Base-by-base conservation (phyloP, 495 filamentous ascomycete species). In the Tricharina praecox region DNA sequence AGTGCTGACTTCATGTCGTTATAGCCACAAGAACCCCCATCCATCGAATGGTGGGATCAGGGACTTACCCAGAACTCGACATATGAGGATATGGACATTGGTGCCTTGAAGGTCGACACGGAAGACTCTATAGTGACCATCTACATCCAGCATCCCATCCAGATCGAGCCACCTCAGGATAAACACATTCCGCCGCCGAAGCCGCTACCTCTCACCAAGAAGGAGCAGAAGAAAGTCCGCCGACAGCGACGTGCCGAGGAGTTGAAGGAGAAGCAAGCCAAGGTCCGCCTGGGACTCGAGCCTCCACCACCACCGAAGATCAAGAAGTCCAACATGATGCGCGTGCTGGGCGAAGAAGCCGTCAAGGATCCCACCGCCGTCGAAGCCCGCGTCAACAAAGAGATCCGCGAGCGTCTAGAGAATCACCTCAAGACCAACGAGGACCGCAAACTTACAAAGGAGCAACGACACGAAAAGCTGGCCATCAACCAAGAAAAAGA, bases 41-140 rank as follows among this genome's bases (percentile, higher is more conserved):
- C 81, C 16, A 70, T 95, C 33, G 90, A 99, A 64, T 99, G 92
- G 92, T 96, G 92, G 92, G 90, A 99, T 54, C 86, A 95, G 64
- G 79, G 74, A 1, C 65, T 96, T 4, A 70, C 94, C 20, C 72
- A 77, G 34, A 82, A 78, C 15, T 71, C 71, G 30, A 76, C 73
- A 46, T 95, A 95, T 62, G 67, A 75, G 49, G 70, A 71, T 46
- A 72, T 90, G 50, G 64, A 74, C 8, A 68, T 76, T 11, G 67
- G 69, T 37, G 68, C 67, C 1, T 67, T 93, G 41, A 90, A 90
- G 60, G 74, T 96, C 45, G 71, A 78, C 26, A 75, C 77, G 0
- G 64, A 74, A 16, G 86, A 95, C 57, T 79, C 78, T 18, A 88
- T 94, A 51, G 74, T 99, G 37, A 94, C 88, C 0, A 62, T 71